A percentile compares a stretch with the other conserved stretches of the same genome.
Conservation (phyloP, 192 early-diverging fungal genomes). For the Entomortierella lignicola region DNA sequence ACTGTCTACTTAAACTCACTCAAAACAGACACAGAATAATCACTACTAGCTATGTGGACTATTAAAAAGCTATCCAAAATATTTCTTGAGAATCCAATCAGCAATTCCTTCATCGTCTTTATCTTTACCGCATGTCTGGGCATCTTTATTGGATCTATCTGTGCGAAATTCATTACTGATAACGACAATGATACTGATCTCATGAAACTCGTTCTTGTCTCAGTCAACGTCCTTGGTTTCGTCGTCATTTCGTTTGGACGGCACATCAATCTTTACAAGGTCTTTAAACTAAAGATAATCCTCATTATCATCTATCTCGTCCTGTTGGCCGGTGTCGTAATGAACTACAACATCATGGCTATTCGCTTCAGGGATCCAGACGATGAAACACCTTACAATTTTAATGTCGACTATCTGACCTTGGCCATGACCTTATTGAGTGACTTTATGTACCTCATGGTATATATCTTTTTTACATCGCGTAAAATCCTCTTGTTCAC, state of each 20-base stretch:
- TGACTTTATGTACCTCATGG: not conserved
- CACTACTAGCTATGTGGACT: too few relatives aligned
- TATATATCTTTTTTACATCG: not conserved
- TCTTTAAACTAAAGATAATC: constrained; percentile 1
- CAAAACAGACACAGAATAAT: too few relatives aligned
- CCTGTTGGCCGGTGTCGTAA: not conserved
- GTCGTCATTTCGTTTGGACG: not conserved
- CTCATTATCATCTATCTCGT: not conserved
- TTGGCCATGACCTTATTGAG: not conserved
- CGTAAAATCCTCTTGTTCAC: not conserved
- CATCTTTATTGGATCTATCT: not conserved
- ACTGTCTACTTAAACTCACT: too few relatives aligned
- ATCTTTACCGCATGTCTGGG: not conserved
- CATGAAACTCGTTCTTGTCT: not conserved
- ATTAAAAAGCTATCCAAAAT: constrained; percentile 5
- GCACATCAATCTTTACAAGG: constrained; percentile 1
- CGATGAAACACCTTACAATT: not conserved
- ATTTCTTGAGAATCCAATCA: not conserved
- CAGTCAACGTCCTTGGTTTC: constrained; percentile 1
- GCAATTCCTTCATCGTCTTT: not conserved
- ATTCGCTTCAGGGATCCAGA: constrained; percentile 6
- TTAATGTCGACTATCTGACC: not conserved
- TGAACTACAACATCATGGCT: constrained; percentile 5
- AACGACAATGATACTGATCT: not conserved
- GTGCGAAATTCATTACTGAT: not conserved